Evolutionary conservation across 192 early-diverging fungal species (phyloP).

Genomic region (Backusella sp.): DNA sequence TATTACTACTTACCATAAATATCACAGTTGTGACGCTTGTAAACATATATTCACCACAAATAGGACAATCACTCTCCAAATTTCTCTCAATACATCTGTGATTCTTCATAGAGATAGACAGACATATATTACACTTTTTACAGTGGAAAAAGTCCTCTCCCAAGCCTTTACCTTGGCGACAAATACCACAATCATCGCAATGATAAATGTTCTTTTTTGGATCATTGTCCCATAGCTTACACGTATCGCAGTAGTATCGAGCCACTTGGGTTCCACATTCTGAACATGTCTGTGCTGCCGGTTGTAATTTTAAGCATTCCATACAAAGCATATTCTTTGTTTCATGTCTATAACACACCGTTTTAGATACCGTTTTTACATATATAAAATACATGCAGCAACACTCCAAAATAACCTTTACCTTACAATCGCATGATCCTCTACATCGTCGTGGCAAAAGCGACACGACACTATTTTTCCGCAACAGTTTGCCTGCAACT

Average conservation of each 20-base stretch:
- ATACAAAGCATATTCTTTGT: conserved; percentile 91
- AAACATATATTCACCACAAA: conserved; percentile 95
- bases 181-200: conserved; percentile 91
- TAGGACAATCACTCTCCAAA: conserved; percentile 90
- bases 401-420: conserved; percentile 20
- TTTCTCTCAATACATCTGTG: conserved; percentile 93
- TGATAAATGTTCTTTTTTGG: conserved; percentile 86
- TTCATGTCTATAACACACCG: conserved; percentile 30
- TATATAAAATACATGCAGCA: no score
- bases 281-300: conserved; percentile 70
- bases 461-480: conserved; percentile 76
- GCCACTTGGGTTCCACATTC: conserved; percentile 69
- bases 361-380: no score
- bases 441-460: conserved; percentile 81
- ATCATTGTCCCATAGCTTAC: conserved; percentile 91
- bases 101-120: conserved; percentile 69
- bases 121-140: conserved; percentile 87
- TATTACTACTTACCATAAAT: conserved; percentile 67
- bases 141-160: conserved; percentile 90
- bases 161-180: conserved; percentile 79
- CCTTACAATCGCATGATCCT: conserved; percentile 75
- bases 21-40: conserved; percentile 80
- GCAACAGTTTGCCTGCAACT: conserved; percentile 80
- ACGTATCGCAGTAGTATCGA: conserved; percentile 83
- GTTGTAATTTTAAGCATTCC: conserved; percentile 82